Evolutionary conservation across 805 yeast genomes (phyloP), one percentile per base, ranked within the genome.

Genomic region (Metschnikowia drakensbergensis): DNA sequence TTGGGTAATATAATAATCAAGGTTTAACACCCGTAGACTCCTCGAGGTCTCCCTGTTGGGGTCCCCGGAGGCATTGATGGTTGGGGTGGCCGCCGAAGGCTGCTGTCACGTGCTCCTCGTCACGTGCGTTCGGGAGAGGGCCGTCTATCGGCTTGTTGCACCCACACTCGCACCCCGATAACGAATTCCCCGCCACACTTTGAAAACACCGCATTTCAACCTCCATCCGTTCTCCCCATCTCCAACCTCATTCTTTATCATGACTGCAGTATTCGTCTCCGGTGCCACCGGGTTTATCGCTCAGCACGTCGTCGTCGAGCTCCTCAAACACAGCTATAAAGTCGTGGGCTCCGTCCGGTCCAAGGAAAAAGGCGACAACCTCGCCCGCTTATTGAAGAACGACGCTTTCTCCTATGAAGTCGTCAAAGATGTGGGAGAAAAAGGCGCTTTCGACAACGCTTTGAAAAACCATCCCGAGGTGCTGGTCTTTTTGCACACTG

Each of bases 401-500:
- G 45, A 51, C 27, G 61, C 66, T 17, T 69, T 79, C 51, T 55
- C 63, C 3, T 76, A 74, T 51, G 81, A 68, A 41, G 56, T 80
- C 13, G 79, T 81, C 22, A 58, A 65, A 4, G 84, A 80, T 53
- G 72, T 81, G 43, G 69, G 69, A 6, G 62, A 64, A 10, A 66
- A 58, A n/a, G 69, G 69, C 10, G 79, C 81, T 0, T 78, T 78
- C 51, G 76, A 75, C 47, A 60, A 61, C 6, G 72, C 74, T 0
- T 68, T 81, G 54, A 61, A 72, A 54, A 67, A 66, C 23, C 74
- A 76, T 51, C 75, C 76, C 31, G 83, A 81, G 37, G 74, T 81
- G 48, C 67, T 68, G 9, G 78, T 74, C 31, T 81, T 83, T 43
- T 55, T 82, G 37, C 88, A 82, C 62, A 74, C 83, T 7, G 87